phyloP scores from a whole-genome alignment of 2,329 filamentous ascomycete genomes.

The Tolypocladium tundrense region DNA sequence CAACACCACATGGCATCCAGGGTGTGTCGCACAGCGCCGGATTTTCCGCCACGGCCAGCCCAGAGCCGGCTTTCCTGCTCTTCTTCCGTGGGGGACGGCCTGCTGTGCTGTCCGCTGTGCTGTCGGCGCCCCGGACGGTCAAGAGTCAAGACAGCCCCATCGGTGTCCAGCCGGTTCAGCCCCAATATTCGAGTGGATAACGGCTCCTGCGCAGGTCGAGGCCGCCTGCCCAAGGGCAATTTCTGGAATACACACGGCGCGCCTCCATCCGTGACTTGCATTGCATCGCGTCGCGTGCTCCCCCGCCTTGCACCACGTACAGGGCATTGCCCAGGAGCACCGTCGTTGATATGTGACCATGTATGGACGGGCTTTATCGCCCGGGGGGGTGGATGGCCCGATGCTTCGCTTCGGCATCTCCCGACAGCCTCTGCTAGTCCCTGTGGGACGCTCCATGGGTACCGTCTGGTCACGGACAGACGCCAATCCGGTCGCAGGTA shows the following conservation, averaged over 20 bases:
- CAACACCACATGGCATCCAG: slow-evolving; percentile 1
- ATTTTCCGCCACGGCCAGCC: not conserved
- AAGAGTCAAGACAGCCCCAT: not conserved
- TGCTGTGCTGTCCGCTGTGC: not conserved
- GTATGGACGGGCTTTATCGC: not conserved
- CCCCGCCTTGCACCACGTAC: not conserved
- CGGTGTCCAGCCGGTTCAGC: not conserved
- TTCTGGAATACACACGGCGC: not conserved
- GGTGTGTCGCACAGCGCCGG: not conserved
- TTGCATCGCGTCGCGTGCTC: not conserved
- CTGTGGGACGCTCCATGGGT: not conserved
- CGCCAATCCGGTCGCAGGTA: slow-evolving; percentile 9
- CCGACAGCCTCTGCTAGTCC: slow-evolving; percentile 1
- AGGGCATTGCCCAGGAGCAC: not conserved
- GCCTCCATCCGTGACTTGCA: not conserved
- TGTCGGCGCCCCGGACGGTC: not conserved
- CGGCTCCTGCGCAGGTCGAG: not conserved
- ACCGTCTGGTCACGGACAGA: slow-evolving; percentile 5
- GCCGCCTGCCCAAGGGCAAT: not conserved
- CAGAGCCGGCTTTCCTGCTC: not conserved
- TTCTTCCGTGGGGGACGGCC: not conserved
- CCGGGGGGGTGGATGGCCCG: not conserved
- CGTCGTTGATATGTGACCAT: not conserved
- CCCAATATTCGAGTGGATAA: not conserved
- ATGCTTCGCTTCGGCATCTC: slow-evolving; percentile 5